Evolutionary conservation across 495 filamentous ascomycete genomes (phyloP).

Genomic region (Cetradonia linearis): DNA sequence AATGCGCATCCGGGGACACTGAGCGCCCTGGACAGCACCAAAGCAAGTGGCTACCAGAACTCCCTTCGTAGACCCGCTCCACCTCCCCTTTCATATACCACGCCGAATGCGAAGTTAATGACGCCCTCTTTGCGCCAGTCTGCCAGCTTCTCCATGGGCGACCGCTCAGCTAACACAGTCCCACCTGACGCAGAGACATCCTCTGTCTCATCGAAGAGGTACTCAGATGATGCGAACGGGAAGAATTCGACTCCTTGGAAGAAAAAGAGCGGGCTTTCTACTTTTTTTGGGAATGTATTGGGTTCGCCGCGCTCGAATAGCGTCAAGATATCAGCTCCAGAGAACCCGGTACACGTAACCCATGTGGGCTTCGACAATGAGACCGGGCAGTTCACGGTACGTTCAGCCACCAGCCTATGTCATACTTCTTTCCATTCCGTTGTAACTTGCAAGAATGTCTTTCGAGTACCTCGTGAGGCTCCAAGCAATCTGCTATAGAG

Average conservation of each 20-base stretch:
- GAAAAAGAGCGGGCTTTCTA: constrained; percentile 92
- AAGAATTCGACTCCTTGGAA: constrained; percentile 49
- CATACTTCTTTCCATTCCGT: not conserved
- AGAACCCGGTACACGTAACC: constrained; percentile 95
- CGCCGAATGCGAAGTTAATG: constrained; percentile 45
- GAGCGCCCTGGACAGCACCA: constrained; percentile 52
- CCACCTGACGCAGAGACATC: constrained; percentile 37
- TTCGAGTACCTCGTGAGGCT: not conserved
- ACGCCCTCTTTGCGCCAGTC: constrained; percentile 64
- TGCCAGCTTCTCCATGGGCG: constrained; percentile 62
- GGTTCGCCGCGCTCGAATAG: constrained; percentile 65
- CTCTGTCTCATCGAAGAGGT: constrained; percentile 50
- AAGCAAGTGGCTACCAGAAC: constrained; percentile 40
- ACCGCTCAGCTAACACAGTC: constrained; percentile 44
- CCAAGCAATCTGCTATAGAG: not conserved
- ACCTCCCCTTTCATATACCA: constrained; percentile 43
- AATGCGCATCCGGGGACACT: constrained; percentile 60
- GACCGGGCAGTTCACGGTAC: constrained; percentile 91
- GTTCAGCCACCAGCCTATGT: constrained; percentile 27
- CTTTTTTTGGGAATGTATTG: constrained; percentile 85
- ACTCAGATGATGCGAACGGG: constrained; percentile 67
- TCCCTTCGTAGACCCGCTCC: constrained; percentile 30
- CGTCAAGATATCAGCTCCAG: constrained; percentile 86
- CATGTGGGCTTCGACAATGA: constrained; percentile 96
- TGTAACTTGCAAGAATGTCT: not conserved